Conservation (phyloP, 108 stramenopile species). For the Stephanodiscus minutulus region DNA sequence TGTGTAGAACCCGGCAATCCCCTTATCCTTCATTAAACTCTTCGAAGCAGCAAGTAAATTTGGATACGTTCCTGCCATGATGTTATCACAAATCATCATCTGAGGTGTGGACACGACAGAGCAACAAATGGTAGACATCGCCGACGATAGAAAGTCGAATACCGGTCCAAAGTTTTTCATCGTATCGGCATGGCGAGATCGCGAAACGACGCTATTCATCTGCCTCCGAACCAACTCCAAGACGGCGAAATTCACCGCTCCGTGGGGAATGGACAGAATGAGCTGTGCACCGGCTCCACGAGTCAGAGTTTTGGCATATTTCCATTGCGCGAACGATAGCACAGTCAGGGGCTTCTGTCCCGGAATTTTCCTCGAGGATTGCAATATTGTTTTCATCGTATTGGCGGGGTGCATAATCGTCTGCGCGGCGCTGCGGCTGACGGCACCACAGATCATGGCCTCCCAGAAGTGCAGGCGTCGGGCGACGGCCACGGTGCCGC, state of each 20-base stretch:
- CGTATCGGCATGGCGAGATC: slow-evolving; percentile 45
- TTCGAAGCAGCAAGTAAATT: slow-evolving; percentile 69
- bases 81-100: slow-evolving; percentile 95
- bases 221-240: slow-evolving; percentile 80
- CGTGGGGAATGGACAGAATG: slow-evolving; percentile 91
- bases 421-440: slow-evolving; percentile 88
- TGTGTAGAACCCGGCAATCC: slow-evolving; percentile 89
- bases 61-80: slow-evolving; percentile 96
- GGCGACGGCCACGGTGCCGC: slow-evolving; percentile 27
- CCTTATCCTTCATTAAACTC: slow-evolving; percentile 62
- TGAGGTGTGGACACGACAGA: slow-evolving; percentile 92
- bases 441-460: slow-evolving; percentile 89
- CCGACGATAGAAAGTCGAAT: slow-evolving; percentile 92
- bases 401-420: slow-evolving; percentile 84
- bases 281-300: slow-evolving; percentile 96
- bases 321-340: slow-evolving; percentile 51
- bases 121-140: slow-evolving; percentile 90
- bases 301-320: slow-evolving; percentile 66
- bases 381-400: slow-evolving; percentile 96
- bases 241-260: slow-evolving; percentile 96
- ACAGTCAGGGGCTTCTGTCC: slow-evolving; percentile 54
- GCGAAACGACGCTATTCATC: slow-evolving; percentile 61
- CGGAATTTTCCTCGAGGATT: slow-evolving; percentile 57
- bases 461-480: slow-evolving; percentile 76
- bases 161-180: slow-evolving; percentile 72